These are phyloP conservation scores for Sporothrix protearum DNA, from an alignment of 2,329 filamentous ascomycete species.

Conservation along the genomic window DNA sequence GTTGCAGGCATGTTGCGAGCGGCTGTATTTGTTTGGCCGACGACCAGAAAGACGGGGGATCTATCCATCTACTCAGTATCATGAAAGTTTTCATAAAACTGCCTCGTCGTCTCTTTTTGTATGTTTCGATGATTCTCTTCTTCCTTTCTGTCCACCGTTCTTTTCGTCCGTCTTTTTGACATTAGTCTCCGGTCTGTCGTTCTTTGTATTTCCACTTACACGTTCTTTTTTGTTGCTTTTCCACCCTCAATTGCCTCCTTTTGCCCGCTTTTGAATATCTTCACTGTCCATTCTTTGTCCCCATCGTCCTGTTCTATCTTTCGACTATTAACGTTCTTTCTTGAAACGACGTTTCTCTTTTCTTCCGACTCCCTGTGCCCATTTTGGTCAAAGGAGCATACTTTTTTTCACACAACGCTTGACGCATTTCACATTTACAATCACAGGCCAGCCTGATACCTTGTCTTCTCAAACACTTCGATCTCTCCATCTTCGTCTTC, in stretches of 20 bases:
- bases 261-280: background rate
- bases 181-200: background rate
- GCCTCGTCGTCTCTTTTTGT: background rate
- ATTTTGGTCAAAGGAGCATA: background rate
- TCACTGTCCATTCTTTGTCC: background rate
- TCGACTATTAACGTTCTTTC: conserved; percentile 11
- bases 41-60: background rate
- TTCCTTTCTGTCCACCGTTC: background rate
- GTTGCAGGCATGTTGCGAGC: background rate
- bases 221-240: background rate
- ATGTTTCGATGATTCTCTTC: background rate
- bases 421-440: background rate
- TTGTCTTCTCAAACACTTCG: background rate
- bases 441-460: conserved; percentile 6
- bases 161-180: conserved; percentile 1
- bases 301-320: background rate
- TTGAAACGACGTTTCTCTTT: conserved; percentile 8
- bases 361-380: background rate
- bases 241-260: too few relatives aligned
- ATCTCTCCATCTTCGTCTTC: background rate
- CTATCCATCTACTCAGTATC: background rate
- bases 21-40: background rate
- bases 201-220: background rate
- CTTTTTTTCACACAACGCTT: background rate
- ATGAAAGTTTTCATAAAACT: background rate